Base-by-base conservation (phyloP, 176 grass and related monocot species). In the Elymus sibiricus region DNA sequence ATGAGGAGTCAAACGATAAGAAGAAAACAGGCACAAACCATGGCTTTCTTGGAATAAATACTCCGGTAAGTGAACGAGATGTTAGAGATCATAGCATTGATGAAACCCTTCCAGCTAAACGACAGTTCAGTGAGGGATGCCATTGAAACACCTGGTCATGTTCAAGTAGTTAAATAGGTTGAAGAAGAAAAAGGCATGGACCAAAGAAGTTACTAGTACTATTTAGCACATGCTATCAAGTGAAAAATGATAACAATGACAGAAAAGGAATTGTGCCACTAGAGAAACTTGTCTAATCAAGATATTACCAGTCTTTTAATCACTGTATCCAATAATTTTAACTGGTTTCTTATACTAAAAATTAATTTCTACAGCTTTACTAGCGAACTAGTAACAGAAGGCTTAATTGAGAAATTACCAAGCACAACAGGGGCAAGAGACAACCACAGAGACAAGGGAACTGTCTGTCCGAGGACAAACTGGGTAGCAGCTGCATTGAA, bases 61-160 rank as follows among this genome's bases (percentile, higher is more conserved):
- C 97, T 99, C 72, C 97, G 82, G 87, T 99, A 99, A 73, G 97
- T 99, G 97, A 99, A 99, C 11, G 97, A 99, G 61, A 99, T 91
- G 76, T 99, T 99, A 53, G 97, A 94, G 87, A 99, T 99, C 97
- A 99, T 99, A 40, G 97, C 97, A 74, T 90, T 96, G 76, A 96
- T 99, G 89, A 99, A 99, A 60, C 97, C 97, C 38, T 74, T 83
- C 97, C 97, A 99, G 81, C 94, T 99, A 84, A 99, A 99, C 43
- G 97, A 99, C 37, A 99, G 88, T 81, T 99, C 97, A 5, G 97
- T 99, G 77, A 99, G 88, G 55, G 97, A 99, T 77, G 97, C 97
- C 90, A 96, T 91, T 22, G 97, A 96, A 84, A 99, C 97, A 94
- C 97, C 97, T 99, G 86, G 72, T 78, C 77, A 89, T 79, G 8